Conservation (phyloP, 331 rosid species). For the Rhamnella rubrinervis region DNA sequence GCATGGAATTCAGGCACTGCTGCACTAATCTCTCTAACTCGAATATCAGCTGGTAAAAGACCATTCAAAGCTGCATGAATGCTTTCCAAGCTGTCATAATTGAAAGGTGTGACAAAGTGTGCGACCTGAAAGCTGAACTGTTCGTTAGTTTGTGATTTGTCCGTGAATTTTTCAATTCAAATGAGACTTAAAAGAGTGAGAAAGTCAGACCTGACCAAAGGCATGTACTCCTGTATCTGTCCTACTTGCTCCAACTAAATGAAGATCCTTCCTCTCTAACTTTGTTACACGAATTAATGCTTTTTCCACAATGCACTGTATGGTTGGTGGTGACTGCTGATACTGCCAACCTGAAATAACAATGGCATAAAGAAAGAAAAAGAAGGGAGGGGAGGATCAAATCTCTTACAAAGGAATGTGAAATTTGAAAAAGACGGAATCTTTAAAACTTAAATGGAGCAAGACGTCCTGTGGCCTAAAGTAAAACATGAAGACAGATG, state of each 20-base stretch:
- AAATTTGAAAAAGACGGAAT: background rate
- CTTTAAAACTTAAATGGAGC: background rate
- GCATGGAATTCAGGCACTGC: conserved; percentile 82
- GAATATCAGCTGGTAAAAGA: conserved; percentile 83
- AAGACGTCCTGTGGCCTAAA: too few relatives aligned
- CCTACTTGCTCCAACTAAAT: conserved; percentile 83
- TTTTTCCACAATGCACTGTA: conserved; percentile 69
- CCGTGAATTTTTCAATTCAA: conserved; percentile 13
- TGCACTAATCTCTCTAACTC: conserved; percentile 80
- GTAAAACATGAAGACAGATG: background rate
- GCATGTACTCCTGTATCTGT: conserved; percentile 95
- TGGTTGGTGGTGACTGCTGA: conserved; percentile 86
- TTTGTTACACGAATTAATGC: conserved; percentile 66
- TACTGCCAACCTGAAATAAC: conserved; percentile 84
- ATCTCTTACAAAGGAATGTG: background rate
- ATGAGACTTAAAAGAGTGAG: conserved; percentile 12
- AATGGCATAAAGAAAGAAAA: background rate
- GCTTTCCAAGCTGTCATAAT: conserved; percentile 57
- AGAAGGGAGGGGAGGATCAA: background rate
- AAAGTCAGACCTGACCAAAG: conserved; percentile 83
- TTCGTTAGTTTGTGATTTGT: conserved; percentile 25
- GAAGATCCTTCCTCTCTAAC: conserved; percentile 72
- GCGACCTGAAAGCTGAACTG: conserved; percentile 70
- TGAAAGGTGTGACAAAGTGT: conserved; percentile 84
- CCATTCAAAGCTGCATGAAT: conserved; percentile 81